phyloP scores from a whole-genome alignment of 306 rosid genomes.

The Cucurbita ficifolia region DNA sequence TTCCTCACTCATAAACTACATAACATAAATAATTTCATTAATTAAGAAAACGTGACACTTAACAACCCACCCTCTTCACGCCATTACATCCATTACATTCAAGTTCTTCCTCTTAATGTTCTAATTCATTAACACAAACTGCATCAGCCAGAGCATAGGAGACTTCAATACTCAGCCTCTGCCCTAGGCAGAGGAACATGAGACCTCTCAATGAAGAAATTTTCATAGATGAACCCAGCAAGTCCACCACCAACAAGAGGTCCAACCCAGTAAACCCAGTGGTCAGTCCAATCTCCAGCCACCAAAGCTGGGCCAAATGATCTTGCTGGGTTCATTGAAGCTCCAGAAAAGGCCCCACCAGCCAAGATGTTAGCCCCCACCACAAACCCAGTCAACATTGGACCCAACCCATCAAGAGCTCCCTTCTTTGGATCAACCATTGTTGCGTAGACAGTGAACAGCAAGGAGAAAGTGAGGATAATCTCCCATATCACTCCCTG shows the following conservation, averaged over 20 bases:
- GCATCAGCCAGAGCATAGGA: background rate
- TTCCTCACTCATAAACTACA: background rate
- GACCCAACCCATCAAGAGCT: slow-evolving; percentile 53
- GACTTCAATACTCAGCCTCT: slow-evolving; percentile 12
- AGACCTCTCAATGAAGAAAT: slow-evolving; percentile 43
- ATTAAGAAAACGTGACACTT: background rate
- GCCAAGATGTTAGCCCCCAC: slow-evolving; percentile 82
- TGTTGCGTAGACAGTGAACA: slow-evolving; percentile 63
- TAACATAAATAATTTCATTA: background rate
- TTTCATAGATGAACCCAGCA: slow-evolving; percentile 64
- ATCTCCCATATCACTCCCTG: slow-evolving; percentile 85
- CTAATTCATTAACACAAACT: background rate
- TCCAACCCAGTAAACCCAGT: slow-evolving; percentile 93
- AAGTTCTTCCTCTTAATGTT: background rate
- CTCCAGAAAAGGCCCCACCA: slow-evolving; percentile 68
- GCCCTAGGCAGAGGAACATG: slow-evolving; percentile 29
- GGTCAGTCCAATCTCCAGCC: slow-evolving; percentile 62
- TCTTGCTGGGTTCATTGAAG: slow-evolving; percentile 84
- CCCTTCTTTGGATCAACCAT: slow-evolving; percentile 86
- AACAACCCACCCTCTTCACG: background rate
- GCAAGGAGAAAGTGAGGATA: slow-evolving; percentile 55
- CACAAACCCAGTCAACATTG: slow-evolving; percentile 53
- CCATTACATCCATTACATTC: background rate
- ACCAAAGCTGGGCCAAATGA: slow-evolving; percentile 90
- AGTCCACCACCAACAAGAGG: slow-evolving; percentile 86